Conservation (phyloP, 768 basidiomycete genomes). For the Leccinellum albellum region DNA sequence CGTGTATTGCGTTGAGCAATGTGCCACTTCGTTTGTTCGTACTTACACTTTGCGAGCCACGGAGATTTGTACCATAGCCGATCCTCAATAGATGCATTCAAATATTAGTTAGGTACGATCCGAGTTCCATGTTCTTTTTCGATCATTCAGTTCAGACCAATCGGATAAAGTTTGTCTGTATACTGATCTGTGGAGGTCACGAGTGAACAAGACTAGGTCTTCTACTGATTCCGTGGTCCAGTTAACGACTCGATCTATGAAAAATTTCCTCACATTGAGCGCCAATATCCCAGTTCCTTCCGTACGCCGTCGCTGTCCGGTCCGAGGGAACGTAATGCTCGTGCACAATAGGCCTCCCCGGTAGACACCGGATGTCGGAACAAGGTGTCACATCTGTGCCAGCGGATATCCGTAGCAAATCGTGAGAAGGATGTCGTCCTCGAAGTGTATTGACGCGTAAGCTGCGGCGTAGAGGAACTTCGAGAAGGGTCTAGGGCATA, state of each 20-base stretch:
- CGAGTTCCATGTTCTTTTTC: not conserved
- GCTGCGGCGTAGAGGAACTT: not conserved
- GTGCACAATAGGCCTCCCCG: not conserved
- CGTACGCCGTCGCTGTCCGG: not conserved
- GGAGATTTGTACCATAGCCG: not conserved
- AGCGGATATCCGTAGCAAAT: not conserved
- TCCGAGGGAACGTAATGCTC: not conserved
- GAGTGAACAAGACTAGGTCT: not conserved
- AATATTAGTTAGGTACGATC: not conserved
- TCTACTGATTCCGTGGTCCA: not conserved
- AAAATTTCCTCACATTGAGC: not conserved
- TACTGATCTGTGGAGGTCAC: not conserved
- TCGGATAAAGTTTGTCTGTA: not conserved
- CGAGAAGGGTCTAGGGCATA: not conserved
- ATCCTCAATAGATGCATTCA: not conserved
- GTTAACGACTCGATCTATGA: not conserved
- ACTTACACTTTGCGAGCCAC: conserved; percentile 11
- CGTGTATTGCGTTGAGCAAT: conserved; percentile 4
- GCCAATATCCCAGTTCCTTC: not conserved
- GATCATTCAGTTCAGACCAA: not conserved
- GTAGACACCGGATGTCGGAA: not conserved
- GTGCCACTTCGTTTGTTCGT: conserved; percentile 14
- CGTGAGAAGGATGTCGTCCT: not conserved
- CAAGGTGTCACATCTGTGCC: not conserved
- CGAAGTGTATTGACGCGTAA: not conserved